Conservation (phyloP, 257 asterid species). For the Mentha longifolia region DNA sequence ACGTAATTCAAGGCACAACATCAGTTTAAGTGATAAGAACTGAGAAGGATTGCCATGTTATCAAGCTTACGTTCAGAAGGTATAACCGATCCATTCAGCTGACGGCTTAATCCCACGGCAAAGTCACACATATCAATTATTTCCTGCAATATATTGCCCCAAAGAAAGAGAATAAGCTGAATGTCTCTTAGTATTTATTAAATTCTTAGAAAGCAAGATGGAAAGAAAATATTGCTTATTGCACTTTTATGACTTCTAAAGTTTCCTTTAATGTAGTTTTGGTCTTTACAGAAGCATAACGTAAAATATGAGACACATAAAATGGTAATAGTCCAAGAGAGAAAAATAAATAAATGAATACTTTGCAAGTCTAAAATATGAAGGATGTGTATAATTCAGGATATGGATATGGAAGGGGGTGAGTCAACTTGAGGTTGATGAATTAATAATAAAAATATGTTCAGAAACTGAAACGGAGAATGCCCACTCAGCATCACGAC, state of each 20-base stretch:
- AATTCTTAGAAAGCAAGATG: neutral
- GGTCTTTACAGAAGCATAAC: neutral
- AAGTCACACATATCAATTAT: conserved; percentile 98
- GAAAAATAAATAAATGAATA: neutral
- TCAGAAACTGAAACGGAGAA: neutral
- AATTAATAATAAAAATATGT: neutral
- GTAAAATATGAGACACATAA: neutral
- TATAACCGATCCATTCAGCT: conserved; percentile 92
- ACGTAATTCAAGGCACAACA: neutral
- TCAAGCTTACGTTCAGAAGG: conserved; percentile 93
- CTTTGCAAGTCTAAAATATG: conserved; percentile 12
- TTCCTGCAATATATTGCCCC: conserved; percentile 64
- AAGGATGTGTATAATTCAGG: neutral
- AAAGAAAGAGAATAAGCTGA: conserved; percentile 26
- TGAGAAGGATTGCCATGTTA: conserved; percentile 12
- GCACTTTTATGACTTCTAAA: conserved; percentile 16
- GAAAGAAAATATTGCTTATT: neutral
- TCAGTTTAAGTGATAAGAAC: neutral
- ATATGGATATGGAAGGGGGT: neutral
- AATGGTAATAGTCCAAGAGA: neutral
- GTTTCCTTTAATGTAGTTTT: conserved; percentile 8
- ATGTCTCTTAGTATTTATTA: neutral
- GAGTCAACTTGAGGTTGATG: neutral
- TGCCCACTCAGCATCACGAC: neutral
- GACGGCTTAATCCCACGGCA: conserved; percentile 99